A percentile compares a stretch with the other conserved stretches of the same genome.
Evolutionary conservation across 2,329 filamentous ascomycete species (phyloP).

Genomic region (Aureobasidium melanogenum): DNA sequence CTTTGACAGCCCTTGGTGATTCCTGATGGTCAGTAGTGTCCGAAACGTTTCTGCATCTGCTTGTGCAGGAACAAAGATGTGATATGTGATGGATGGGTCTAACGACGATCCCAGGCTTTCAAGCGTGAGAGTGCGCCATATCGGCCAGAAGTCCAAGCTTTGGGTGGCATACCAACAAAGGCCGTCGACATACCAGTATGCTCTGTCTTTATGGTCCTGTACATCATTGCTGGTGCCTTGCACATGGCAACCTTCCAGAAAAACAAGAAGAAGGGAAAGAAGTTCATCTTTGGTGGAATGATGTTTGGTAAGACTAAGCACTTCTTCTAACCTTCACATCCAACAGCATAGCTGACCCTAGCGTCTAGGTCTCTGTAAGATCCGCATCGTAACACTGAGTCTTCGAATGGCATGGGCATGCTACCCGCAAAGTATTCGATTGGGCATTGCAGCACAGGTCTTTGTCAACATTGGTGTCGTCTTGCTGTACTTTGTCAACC

Average conservation of each 20-base stretch:
- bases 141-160: conserved; percentile 30
- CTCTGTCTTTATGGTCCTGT: conserved; percentile 53
- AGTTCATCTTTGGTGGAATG: conserved; percentile 51
- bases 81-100: not conserved
- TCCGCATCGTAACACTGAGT: conserved; percentile 37
- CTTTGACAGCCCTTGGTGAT: not conserved
- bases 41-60: not conserved
- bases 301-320: conserved; percentile 37
- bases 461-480: conserved; percentile 67
- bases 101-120: not conserved
- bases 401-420: conserved; percentile 49
- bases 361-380: conserved; percentile 42
- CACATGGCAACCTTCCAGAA: conserved; percentile 52
- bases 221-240: conserved; percentile 41
- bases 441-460: conserved; percentile 54
- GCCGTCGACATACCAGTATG: conserved; percentile 56
- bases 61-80: not conserved
- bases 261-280: conserved; percentile 45
- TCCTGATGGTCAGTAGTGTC: conserved; percentile 1
- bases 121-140: conserved; percentile 10
- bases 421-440: conserved; percentile 30
- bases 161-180: conserved; percentile 51
- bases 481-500: conserved; percentile 67
- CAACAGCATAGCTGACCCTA: conserved; percentile 43
- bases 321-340: conserved; percentile 29